These are phyloP conservation scores for Pythium dissimile DNA, from an alignment of 352 stramenopile species.

Conservation along the genomic window DNA sequence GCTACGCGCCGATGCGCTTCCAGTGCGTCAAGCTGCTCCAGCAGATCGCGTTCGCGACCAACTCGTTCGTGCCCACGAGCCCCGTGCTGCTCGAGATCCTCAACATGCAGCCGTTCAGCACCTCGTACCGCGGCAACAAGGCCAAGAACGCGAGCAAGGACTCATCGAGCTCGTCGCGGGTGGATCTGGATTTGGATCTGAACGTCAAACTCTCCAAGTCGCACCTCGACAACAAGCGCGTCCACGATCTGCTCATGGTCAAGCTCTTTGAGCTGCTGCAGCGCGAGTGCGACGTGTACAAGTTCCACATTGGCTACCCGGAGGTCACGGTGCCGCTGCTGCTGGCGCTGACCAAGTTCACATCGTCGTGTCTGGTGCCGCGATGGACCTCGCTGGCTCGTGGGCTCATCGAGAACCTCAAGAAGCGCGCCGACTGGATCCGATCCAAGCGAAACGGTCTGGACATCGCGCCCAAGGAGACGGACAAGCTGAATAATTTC, in stretches of 20 bases:
- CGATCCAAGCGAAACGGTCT: slow-evolving; percentile 90
- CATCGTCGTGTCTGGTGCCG: slow-evolving; percentile 66
- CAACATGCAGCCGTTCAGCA: slow-evolving; percentile 86
- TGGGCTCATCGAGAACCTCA: slow-evolving; percentile 61
- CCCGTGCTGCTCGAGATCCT: slow-evolving; percentile 94
- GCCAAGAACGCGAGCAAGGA: slow-evolving; percentile 25
- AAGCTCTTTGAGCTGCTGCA: slow-evolving; percentile 93
- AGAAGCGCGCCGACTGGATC: slow-evolving; percentile 78
- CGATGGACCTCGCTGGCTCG: slow-evolving; percentile 77
- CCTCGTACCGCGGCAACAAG: slow-evolving; percentile 73
- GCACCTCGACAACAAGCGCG: slow-evolving; percentile 72
- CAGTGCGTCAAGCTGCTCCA: slow-evolving; percentile 96
- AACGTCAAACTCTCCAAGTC: slow-evolving; percentile 92
- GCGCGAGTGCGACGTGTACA: slow-evolving; percentile 94
- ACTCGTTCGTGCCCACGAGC: slow-evolving; percentile 95
- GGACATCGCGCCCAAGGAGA: slow-evolving; percentile 83
- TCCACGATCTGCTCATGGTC: slow-evolving; percentile 91
- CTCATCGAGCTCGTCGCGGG: slow-evolving; percentile 26
- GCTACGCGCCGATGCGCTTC: slow-evolving; percentile 92
- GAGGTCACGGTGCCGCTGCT: slow-evolving; percentile 91
- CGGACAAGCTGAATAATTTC: slow-evolving; percentile 85
- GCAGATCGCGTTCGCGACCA: slow-evolving; percentile 92
- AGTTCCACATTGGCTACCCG: slow-evolving; percentile 94
- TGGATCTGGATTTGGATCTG: slow-evolving; percentile 71
- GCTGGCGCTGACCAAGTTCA: slow-evolving; percentile 89